Evolutionary conservation across 257 asterid species (phyloP).

Genomic region (Nicotiana attenuata): DNA sequence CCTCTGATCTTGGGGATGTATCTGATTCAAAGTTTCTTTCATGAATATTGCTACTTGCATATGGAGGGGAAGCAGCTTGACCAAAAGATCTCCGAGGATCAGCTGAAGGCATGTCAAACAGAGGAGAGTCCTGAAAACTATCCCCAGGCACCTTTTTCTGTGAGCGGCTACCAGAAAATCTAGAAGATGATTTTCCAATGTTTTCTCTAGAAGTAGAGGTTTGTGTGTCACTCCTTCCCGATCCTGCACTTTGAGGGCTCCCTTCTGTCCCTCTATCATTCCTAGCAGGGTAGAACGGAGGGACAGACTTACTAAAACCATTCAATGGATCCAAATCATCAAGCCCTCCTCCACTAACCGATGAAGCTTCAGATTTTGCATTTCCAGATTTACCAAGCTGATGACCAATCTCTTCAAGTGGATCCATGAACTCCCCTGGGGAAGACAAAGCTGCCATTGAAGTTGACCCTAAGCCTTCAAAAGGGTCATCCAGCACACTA

Average conservation of each 20-base stretch:
- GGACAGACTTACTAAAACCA: conserved; percentile 45
- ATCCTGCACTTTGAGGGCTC: conserved; percentile 47
- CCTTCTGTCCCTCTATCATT: conserved; percentile 45
- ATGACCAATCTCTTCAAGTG: conserved; percentile 60
- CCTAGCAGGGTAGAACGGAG: conserved; percentile 53
- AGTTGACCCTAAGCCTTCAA: conserved; percentile 61
- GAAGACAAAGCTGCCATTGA: conserved; percentile 48
- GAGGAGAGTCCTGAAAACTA: conserved; percentile 55
- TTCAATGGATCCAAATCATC: conserved; percentile 78
- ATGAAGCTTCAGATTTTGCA: conserved; percentile 45
- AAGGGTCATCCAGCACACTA: conserved; percentile 58
- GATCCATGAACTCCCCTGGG: conserved; percentile 50
- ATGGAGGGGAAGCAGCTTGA: conserved; percentile 47
- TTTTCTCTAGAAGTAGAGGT: conserved; percentile 45
- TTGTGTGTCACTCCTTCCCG: conserved; percentile 27
- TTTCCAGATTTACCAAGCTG: conserved; percentile 58
- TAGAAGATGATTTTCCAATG: conserved; percentile 44
- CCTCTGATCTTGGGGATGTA: conserved; percentile 52
- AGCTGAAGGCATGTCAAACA: conserved; percentile 70
- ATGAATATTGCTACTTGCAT: conserved; percentile 20
- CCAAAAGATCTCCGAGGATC: conserved; percentile 49
- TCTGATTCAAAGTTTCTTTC: conserved; percentile 46
- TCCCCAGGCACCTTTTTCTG: conserved; percentile 49
- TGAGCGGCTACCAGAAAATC: conserved; percentile 46
- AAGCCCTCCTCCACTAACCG: conserved; percentile 57